phyloP scores from a whole-genome alignment of 805 yeast species.

The Myxozyma neglecta region DNA sequence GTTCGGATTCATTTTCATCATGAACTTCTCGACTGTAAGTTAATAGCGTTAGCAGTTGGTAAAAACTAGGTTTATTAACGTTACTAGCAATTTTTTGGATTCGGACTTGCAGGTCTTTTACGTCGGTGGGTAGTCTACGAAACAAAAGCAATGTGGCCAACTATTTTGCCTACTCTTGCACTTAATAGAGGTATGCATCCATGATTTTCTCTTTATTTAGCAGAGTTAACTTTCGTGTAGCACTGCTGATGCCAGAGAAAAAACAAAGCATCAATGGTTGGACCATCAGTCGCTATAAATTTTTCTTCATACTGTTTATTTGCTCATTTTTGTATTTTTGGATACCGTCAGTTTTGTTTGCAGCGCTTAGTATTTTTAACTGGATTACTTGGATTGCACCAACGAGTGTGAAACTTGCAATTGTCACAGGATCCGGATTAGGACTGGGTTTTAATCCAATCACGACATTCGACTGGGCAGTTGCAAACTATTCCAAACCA shows the following conservation, averaged over 20 bases:
- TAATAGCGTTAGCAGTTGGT: constrained; percentile 44
- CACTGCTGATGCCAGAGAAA: constrained; percentile 44
- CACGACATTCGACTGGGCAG: constrained; percentile 49
- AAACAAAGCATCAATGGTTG: constrained; percentile 53
- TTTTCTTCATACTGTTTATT: constrained; percentile 48
- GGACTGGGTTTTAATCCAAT: constrained; percentile 51
- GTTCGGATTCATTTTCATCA: constrained; percentile 55
- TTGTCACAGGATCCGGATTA: constrained; percentile 54
- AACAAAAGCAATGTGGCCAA: constrained; percentile 64
- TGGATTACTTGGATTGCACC: constrained; percentile 48
- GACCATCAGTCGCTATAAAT: constrained; percentile 53
- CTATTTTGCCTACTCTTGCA: constrained; percentile 58
- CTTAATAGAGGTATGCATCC: constrained; percentile 41
- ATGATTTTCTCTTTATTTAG: not conserved
- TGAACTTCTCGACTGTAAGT: constrained; percentile 50
- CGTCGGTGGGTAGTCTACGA: constrained; percentile 46
- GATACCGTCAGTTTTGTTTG: constrained; percentile 40
- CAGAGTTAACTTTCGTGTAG: constrained; percentile 50
- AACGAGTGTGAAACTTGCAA: constrained; percentile 52
- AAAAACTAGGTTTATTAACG: not conserved
- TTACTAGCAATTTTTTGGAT: constrained; percentile 56
- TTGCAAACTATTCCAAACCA: constrained; percentile 51
- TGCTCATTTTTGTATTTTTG: constrained; percentile 58
- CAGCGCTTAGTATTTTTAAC: constrained; percentile 66
- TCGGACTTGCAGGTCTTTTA: constrained; percentile 66